Evolutionary conservation across 2,329 filamentous ascomycete genomes (phyloP).

Genomic region (Pseudocercospora crystallina): DNA sequence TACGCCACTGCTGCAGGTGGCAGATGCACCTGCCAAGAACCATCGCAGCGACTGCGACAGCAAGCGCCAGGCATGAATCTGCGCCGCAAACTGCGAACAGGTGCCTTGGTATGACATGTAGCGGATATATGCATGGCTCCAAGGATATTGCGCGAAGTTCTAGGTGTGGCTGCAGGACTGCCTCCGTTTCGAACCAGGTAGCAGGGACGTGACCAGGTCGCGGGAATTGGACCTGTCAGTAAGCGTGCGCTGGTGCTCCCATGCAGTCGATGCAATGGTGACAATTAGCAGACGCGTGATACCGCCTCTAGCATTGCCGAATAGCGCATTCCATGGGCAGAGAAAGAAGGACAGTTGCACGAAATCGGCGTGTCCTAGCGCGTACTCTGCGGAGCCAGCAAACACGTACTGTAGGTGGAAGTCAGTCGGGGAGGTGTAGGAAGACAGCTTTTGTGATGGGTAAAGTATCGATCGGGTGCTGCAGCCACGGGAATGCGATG

Average conservation of each 20-base stretch:
- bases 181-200: slow-evolving; percentile 28
- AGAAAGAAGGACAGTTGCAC: slow-evolving; percentile 19
- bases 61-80: slow-evolving; percentile 15
- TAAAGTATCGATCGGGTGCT: slow-evolving; percentile 15
- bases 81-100: slow-evolving; percentile 12
- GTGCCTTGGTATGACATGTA: slow-evolving; percentile 18
- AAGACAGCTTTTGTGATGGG: slow-evolving; percentile 20
- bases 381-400: slow-evolving; percentile 6
- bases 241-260: slow-evolving; percentile 26
- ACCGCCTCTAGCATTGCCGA: slow-evolving; percentile 8
- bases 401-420: not conserved
- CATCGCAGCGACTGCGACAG: slow-evolving; percentile 9
- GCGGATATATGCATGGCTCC: slow-evolving; percentile 18
- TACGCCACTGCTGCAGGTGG: slow-evolving; percentile 25
- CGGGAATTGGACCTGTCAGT: slow-evolving; percentile 27
- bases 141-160: slow-evolving; percentile 27
- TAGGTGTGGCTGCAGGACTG: slow-evolving; percentile 33
- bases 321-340: slow-evolving; percentile 13
- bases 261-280: slow-evolving; percentile 18
- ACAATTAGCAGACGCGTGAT: slow-evolving; percentile 21
- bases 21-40: slow-evolving; percentile 17
- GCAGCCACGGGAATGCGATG: slow-evolving; percentile 21
- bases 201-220: slow-evolving; percentile 25
- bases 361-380: slow-evolving; percentile 21
- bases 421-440: not conserved